These are phyloP conservation scores for Zoysia matrella DNA, from an alignment of 202 grass and related monocot species.

Conservation along the genomic window DNA sequence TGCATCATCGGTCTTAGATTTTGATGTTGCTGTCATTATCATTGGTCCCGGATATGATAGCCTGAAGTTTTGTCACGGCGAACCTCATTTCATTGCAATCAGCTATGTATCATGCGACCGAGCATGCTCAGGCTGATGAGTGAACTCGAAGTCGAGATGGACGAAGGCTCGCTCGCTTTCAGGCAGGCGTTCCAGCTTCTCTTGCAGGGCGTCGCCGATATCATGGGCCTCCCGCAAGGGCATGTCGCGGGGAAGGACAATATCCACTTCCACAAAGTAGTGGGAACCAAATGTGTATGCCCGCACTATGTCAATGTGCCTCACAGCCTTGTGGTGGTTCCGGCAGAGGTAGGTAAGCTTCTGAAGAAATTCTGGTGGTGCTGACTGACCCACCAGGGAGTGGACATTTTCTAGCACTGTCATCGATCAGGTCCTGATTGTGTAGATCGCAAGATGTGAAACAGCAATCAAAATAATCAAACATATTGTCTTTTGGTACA, in stretches of 20 bases:
- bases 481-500: too few relatives aligned
- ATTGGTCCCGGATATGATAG: neutral
- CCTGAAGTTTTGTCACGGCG: too few relatives aligned
- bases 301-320: constrained; percentile 76
- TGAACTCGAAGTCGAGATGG: constrained; percentile 82
- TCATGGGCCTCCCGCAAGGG: constrained; percentile 71
- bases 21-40: neutral
- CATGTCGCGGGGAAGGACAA: constrained; percentile 76
- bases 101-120: constrained; percentile 49
- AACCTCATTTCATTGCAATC: too few relatives aligned
- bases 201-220: constrained; percentile 73
- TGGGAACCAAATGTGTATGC: constrained; percentile 66
- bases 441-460: constrained; percentile 68
- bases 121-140: constrained; percentile 69
- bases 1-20: neutral
- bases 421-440: constrained; percentile 83
- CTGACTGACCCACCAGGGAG: constrained; percentile 70
- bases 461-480: too few relatives aligned
- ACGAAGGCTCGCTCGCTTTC: constrained; percentile 85
- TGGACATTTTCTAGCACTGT: constrained; percentile 84
- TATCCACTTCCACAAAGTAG: constrained; percentile 82
- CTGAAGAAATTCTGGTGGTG: constrained; percentile 72
- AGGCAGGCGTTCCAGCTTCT: constrained; percentile 77
- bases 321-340: constrained; percentile 74
- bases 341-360: constrained; percentile 83